Percentiles rank a stretch among this genome's conserved stretches.
Conservation (phyloP, 2,329 filamentous ascomycete species). For the Fusarium liriodendri region DNA sequence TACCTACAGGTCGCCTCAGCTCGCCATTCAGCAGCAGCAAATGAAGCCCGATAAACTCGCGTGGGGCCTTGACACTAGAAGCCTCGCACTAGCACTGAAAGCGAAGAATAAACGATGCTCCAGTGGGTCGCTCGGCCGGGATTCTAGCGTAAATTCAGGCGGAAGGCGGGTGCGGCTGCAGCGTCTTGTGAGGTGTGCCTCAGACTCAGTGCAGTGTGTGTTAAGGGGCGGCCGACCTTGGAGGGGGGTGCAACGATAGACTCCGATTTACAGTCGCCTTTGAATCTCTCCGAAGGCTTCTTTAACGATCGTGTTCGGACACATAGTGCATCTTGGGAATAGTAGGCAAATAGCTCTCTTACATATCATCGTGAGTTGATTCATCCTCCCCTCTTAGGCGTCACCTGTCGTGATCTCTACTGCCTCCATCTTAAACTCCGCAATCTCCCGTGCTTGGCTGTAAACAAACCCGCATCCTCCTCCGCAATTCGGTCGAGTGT, state of each 20-base stretch:
- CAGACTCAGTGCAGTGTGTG: neutral
- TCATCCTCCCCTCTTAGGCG: neutral
- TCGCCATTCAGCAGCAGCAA: conserved; percentile 18
- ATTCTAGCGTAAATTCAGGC: conserved; percentile 26
- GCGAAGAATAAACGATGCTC: conserved; percentile 25
- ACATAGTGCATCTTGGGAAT: neutral
- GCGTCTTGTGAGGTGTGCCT: neutral
- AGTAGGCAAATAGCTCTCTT: neutral
- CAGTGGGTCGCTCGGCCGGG: conserved; percentile 17
- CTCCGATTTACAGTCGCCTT: neutral
- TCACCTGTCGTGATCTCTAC: neutral
- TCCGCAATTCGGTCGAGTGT: neutral
- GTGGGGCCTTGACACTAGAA: conserved; percentile 13
- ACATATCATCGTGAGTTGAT: neutral
- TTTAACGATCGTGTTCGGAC: neutral
- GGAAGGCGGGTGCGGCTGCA: conserved; percentile 28
- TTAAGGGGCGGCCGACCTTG: conserved; percentile 28
- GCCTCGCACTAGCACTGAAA: conserved; percentile 26
- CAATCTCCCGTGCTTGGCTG: neutral
- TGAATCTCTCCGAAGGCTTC: neutral
- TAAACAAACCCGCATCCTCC: neutral
- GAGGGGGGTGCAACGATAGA: neutral
- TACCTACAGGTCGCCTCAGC: conserved; percentile 2
- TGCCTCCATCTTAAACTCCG: neutral
- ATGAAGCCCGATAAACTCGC: conserved; percentile 38